Evolutionary conservation across 2,329 filamentous ascomycete species (phyloP).

Genomic region (Paecilomyces sp.): DNA sequence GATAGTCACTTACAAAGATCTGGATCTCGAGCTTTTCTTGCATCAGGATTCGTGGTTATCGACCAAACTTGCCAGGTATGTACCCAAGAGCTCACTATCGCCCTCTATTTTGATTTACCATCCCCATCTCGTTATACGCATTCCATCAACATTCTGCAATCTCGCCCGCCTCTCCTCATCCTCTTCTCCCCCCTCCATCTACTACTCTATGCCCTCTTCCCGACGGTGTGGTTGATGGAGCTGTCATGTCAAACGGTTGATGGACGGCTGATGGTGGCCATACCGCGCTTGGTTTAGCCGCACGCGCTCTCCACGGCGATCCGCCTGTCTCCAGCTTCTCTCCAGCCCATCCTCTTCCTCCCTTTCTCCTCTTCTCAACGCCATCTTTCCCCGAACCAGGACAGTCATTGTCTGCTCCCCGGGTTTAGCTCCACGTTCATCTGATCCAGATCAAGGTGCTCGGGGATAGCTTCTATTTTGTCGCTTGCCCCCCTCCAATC

Average conservation of each 20-base stretch:
- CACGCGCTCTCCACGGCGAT: background rate
- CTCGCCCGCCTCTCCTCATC: background rate
- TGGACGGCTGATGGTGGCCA: background rate
- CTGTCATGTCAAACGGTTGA: background rate
- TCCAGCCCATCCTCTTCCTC: background rate
- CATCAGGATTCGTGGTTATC: background rate
- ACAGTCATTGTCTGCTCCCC: background rate
- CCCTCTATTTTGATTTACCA: background rate
- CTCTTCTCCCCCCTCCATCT: background rate
- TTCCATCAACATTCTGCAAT: too few species aligned
- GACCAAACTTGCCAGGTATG: background rate
- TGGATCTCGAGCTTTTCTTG: background rate
- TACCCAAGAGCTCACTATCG: background rate
- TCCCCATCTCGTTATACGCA: too few species aligned
- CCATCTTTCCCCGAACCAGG: background rate
- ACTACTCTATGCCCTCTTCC: background rate
- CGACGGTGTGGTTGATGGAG: background rate
- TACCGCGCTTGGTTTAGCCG: background rate
- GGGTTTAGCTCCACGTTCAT: background rate
- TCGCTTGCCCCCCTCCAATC: slow-evolving; percentile 5
- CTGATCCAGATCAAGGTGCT: slow-evolving; percentile 4
- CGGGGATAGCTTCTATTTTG: slow-evolving; percentile 7
- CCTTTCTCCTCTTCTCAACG: background rate
- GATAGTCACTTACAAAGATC: too few species aligned
- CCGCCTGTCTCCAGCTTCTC: background rate